Conservation (phyloP, 805 yeast species). For the Kodamaea lidongshanica region DNA sequence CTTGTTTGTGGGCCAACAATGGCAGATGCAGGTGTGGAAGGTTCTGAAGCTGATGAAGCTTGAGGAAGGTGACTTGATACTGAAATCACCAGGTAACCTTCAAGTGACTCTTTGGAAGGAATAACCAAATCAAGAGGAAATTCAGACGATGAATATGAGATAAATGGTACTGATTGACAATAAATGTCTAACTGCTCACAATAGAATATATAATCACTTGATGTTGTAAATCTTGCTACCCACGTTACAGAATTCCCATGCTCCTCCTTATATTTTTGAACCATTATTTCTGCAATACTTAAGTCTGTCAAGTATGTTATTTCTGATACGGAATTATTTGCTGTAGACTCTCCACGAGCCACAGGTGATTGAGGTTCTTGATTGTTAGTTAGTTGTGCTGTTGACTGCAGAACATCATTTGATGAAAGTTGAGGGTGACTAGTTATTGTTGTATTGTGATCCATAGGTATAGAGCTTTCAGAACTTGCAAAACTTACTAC, state of each 20-base stretch:
- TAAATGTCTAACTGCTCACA: slow-evolving; percentile 55
- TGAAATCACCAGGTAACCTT: slow-evolving; percentile 1
- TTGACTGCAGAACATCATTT: background rate
- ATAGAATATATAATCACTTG: slow-evolving; percentile 52
- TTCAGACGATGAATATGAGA: slow-evolving; percentile 20
- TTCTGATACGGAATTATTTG: slow-evolving; percentile 5
- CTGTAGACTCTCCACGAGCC: too few species aligned
- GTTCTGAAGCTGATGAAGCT: too few species aligned
- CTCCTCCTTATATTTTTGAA: slow-evolving; percentile 17
- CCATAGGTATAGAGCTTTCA: slow-evolving; percentile 27
- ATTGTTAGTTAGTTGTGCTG: too few species aligned
- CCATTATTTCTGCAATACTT: slow-evolving; percentile 21
- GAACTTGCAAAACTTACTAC: slow-evolving; percentile 46
- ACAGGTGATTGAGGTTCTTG: too few species aligned
- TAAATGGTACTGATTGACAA: slow-evolving; percentile 53
- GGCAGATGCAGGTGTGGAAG: too few species aligned
- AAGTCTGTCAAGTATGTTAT: slow-evolving; percentile 12
- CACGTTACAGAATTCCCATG: slow-evolving; percentile 34
- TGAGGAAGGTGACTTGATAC: too few species aligned
- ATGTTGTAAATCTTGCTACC: slow-evolving; percentile 55
- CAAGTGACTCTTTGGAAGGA: slow-evolving; percentile 20
- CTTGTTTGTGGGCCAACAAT: too few species aligned
- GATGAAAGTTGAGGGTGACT: background rate
- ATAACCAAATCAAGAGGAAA: slow-evolving; percentile 18
- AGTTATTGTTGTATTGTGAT: too few species aligned